These are phyloP conservation scores for Colletotrichum destructivum DNA, from an alignment of 2,329 filamentous ascomycete genomes.

Conservation along the genomic window DNA sequence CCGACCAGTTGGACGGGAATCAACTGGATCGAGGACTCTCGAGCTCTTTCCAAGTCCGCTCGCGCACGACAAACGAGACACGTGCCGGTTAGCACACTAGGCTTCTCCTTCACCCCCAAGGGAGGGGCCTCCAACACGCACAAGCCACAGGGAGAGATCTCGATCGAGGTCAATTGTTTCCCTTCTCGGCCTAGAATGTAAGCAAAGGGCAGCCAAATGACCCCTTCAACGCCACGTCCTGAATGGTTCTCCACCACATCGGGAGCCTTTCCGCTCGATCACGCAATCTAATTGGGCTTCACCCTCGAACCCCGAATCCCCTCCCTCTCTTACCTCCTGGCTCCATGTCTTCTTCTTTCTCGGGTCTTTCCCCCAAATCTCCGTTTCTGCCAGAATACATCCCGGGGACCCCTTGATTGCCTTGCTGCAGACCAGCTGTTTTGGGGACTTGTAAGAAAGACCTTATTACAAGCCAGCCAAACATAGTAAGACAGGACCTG, in stretches of 20 bases:
- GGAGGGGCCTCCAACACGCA: neutral
- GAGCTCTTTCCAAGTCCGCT: neutral
- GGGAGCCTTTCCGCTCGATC: slow-evolving; percentile 22
- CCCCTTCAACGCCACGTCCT: slow-evolving; percentile 32
- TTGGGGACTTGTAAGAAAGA: neutral
- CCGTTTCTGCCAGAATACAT: slow-evolving; percentile 1
- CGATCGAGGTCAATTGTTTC: slow-evolving; percentile 36
- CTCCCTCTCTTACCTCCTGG: neutral
- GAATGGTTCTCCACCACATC: slow-evolving; percentile 21
- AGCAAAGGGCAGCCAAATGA: slow-evolving; percentile 25
- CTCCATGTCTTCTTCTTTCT: slow-evolving; percentile 1
- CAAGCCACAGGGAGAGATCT: slow-evolving; percentile 39
- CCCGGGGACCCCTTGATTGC: slow-evolving; percentile 7
- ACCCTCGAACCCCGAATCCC: neutral
- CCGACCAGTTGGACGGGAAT: slow-evolving; percentile 19
- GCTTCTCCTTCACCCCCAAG: neutral
- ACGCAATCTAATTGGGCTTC: slow-evolving; percentile 7
- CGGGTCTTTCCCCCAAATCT: neutral
- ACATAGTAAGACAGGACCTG: neutral
- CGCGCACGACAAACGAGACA: slow-evolving; percentile 14
- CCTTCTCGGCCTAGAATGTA: slow-evolving; percentile 33
- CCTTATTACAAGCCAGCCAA: neutral
- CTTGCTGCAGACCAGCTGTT: neutral
- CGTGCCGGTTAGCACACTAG: slow-evolving; percentile 11
- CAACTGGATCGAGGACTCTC: neutral